Conservation (phyloP, 169 alveolate genomes). For the Besnoitia besnoiti region DNA sequence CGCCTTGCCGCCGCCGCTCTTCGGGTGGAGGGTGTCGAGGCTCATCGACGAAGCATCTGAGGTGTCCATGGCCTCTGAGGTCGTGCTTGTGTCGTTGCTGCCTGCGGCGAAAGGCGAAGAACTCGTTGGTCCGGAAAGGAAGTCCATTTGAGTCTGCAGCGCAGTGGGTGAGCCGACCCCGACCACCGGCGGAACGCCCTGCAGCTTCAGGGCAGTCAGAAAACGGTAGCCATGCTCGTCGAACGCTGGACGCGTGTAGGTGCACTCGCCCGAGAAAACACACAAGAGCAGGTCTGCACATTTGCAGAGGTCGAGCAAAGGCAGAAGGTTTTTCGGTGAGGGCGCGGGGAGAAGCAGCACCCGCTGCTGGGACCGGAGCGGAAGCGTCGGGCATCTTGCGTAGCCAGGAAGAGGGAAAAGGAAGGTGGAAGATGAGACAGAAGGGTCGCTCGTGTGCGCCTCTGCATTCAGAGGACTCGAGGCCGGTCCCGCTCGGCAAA, state of each 20-base stretch:
- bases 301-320: conserved; percentile 60
- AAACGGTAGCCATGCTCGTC: conserved; percentile 64
- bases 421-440: not conserved
- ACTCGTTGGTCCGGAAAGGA: not conserved
- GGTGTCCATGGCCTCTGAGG: not conserved
- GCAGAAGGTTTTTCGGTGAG: conserved; percentile 41
- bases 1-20: not conserved
- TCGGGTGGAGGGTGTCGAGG: not conserved
- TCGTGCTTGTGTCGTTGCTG: not conserved
- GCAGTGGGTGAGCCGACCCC: conserved; percentile 56
- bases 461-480: not conserved
- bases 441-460: not conserved
- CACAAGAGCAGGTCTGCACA: conserved; percentile 65
- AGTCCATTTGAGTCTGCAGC: not conserved
- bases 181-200: conserved; percentile 69
- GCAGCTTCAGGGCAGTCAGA: conserved; percentile 62
- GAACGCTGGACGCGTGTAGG: conserved; percentile 60
- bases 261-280: conserved; percentile 61
- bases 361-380: conserved; percentile 54
- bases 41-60: not conserved
- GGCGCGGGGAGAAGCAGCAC: conserved; percentile 63
- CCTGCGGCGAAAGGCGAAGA: not conserved
- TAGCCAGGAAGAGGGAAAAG: conserved; percentile 55
- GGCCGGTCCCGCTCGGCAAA: not conserved
- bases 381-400: conserved; percentile 58